Evolutionary conservation across 495 filamentous ascomycete genomes (phyloP).

Genomic region (Eremomyces bilateralis): DNA sequence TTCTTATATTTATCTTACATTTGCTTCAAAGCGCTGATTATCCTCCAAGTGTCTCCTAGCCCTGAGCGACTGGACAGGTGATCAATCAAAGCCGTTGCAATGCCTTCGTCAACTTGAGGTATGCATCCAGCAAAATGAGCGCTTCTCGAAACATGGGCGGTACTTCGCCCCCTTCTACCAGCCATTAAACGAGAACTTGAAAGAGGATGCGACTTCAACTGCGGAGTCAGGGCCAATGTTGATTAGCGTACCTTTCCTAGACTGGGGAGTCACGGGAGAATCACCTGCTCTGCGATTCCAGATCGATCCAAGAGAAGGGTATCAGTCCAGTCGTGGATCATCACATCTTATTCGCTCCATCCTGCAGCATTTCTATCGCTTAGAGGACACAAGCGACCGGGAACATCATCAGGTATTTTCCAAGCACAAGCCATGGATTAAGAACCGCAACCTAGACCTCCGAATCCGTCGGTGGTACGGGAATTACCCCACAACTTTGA

Average conservation of each 20-base stretch:
- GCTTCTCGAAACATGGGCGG: constrained; percentile 21
- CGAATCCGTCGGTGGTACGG: constrained; percentile 22
- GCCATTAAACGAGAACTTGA: constrained; percentile 4
- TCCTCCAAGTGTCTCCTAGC: constrained; percentile 13
- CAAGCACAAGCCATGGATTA: constrained; percentile 19
- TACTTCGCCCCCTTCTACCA: constrained; percentile 20
- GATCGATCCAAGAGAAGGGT: constrained; percentile 18
- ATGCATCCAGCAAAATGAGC: constrained; percentile 15
- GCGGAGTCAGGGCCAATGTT: constrained; percentile 11
- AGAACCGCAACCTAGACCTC: constrained; percentile 18
- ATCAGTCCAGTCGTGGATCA: constrained; percentile 13
- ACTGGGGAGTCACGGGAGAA: constrained; percentile 16
- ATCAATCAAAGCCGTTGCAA: constrained; percentile 1
- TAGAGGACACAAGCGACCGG: constrained; percentile 20
- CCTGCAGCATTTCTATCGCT: constrained; percentile 19
- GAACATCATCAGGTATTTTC: constrained; percentile 18
- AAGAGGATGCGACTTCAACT: background rate
- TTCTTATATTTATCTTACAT: too few species aligned
- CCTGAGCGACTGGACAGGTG: constrained; percentile 10
- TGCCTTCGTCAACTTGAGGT: constrained; percentile 13
- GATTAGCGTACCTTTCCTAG: constrained; percentile 19
- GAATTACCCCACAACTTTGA: constrained; percentile 17
- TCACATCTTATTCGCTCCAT: constrained; percentile 18
- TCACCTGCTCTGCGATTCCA: constrained; percentile 19
- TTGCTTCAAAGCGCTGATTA: too few species aligned